phyloP scores from a whole-genome alignment of 2,329 filamentous ascomycete genomes.

The Colletotrichum chlorophyti region DNA sequence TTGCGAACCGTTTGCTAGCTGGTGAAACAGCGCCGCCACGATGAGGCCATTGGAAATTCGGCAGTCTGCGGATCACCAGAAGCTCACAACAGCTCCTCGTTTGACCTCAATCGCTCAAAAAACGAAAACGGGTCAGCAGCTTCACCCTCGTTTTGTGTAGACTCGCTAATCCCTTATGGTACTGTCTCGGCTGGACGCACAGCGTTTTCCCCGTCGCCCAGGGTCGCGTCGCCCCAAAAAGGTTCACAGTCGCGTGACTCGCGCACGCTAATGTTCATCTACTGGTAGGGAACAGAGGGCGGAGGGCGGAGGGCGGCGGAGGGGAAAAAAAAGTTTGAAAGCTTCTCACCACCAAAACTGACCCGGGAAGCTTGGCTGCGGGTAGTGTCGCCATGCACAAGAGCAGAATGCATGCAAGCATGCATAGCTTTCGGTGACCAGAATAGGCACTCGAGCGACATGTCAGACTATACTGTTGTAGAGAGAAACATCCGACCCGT shows the following conservation, averaged over 20 bases:
- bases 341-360: not conserved
- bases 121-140: slow-evolving; percentile 12
- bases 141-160: slow-evolving; percentile 9
- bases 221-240: no score
- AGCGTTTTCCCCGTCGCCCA: not conserved
- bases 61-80: no score
- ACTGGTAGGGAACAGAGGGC: no score
- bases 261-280: not conserved
- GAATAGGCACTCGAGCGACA: no score
- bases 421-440: no score
- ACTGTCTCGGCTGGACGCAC: slow-evolving; percentile 16
- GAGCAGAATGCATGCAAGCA: no score
- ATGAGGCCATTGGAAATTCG: not conserved
- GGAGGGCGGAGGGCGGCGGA: no score
- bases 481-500: no score
- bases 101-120: not conserved
- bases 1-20: no score
- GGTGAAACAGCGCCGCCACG: not conserved
- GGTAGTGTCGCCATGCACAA: not conserved
- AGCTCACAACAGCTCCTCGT: no score
- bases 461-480: no score
- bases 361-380: slow-evolving; percentile 1
- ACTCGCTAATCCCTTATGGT: slow-evolving; percentile 9
- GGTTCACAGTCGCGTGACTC: slow-evolving; percentile 3
- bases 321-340: not conserved